Evolutionary conservation across 2,329 filamentous ascomycete species (phyloP).

Genomic region (Exophiala sideris): DNA sequence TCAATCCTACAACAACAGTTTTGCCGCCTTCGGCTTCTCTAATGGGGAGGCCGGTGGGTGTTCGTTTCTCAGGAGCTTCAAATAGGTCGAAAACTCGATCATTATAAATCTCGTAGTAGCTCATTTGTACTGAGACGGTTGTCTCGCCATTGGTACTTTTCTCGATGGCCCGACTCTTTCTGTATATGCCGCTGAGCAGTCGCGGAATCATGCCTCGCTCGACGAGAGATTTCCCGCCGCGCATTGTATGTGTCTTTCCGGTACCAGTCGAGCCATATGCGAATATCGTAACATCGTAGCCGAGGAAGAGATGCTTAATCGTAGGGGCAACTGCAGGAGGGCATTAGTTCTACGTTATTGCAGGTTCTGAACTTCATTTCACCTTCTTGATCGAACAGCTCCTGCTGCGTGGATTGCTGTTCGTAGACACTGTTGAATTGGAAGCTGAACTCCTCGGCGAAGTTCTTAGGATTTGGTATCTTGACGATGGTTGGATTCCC

Average conservation of each 20-base stretch:
- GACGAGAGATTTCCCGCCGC: constrained; percentile 78
- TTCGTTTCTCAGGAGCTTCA: constrained; percentile 82
- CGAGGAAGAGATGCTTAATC: constrained; percentile 86
- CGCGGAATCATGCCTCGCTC: constrained; percentile 86
- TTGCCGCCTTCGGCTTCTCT: constrained; percentile 76
- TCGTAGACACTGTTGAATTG: constrained; percentile 93
- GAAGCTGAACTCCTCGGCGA: constrained; percentile 85
- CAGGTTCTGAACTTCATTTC: neutral
- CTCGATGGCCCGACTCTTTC: constrained; percentile 76
- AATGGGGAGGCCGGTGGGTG: constrained; percentile 72
- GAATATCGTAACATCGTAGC: constrained; percentile 83
- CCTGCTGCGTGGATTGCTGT: constrained; percentile 73
- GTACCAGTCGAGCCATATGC: constrained; percentile 92
- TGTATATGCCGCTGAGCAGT: constrained; percentile 79
- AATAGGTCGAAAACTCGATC: constrained; percentile 92
- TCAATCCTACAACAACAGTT: constrained; percentile 81
- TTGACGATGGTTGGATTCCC: constrained; percentile 66
- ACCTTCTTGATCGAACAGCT: constrained; percentile 88
- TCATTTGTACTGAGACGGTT: constrained; percentile 69
- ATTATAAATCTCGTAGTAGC: constrained; percentile 97
- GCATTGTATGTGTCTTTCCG: constrained; percentile 95
- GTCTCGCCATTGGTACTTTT: constrained; percentile 73
- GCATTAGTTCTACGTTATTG: neutral
- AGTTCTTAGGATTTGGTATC: constrained; percentile 93
- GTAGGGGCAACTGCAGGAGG: constrained; percentile 71